Evolutionary conservation across 192 early-diverging fungal species (phyloP), one percentile per base, ranked within the genome.

Genomic region (Rhizophagus sp.): DNA sequence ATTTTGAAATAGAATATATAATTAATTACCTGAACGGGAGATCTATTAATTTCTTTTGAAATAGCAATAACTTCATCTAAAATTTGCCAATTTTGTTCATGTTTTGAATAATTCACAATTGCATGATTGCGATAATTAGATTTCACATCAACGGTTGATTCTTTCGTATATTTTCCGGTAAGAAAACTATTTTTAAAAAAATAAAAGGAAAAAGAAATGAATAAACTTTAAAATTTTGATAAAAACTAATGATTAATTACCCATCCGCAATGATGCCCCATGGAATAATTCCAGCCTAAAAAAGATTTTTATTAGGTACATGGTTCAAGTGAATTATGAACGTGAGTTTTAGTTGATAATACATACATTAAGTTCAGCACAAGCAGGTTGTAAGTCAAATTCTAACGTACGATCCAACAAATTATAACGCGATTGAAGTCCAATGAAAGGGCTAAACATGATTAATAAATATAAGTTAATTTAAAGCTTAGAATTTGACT

Each of bases 1-100:
- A 36, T 44, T n/a, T 10, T 44, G 10, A 44, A 44, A n/a, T n/a
- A n/a, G n/a, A n/a, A n/a, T n/a, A n/a, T 8, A 10, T 44, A 9
- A 44, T 8, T 30, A 69, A 69, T 33, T 69, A 39, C 87, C 39
- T 87, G 86, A 0, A 85, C 84, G 4, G 83, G 82, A 0, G 86
- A 84, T n/a, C 70, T 79, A 1, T 82, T 83, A 17, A 76, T 79
- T 44, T 88, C 87, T 30, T 77, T 62, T 1, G 87, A 85, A 80
- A 90, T 80, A 24, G 79, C 73, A n/a, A 75, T 69, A 62, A 88
- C 82, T 57, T 83, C 83, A 15, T 85, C 85, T 27, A 88, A 64
- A 65, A 89, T 85, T 25, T 70, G 72, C 85, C 85, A 87, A 69
- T 82, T 83, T 75, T 82, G 79, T 67, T 79, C 65, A 11, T 44